Evolutionary conservation across 2,329 filamentous ascomycete genomes (phyloP).

Genomic region (Coniochaeta ligniaria): DNA sequence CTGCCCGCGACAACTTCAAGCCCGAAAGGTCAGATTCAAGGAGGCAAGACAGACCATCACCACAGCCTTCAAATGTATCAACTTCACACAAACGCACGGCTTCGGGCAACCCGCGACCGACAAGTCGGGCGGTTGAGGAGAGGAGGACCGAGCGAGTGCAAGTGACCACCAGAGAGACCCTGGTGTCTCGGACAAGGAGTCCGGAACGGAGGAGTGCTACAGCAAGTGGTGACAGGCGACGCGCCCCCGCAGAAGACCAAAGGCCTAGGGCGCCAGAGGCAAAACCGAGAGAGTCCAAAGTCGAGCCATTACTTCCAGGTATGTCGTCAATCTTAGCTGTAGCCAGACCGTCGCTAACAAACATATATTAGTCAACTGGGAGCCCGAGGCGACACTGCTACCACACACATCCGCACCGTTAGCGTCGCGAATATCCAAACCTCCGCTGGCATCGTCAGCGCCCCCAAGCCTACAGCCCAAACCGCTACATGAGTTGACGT

Average conservation of each 20-base stretch:
- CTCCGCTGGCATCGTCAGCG: slow-evolving; percentile 66
- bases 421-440: slow-evolving; percentile 48
- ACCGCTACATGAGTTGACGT: slow-evolving; percentile 61
- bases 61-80: slow-evolving; percentile 27
- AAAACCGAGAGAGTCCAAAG: slow-evolving; percentile 34
- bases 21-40: slow-evolving; percentile 23
- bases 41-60: slow-evolving; percentile 23
- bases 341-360: slow-evolving; percentile 13
- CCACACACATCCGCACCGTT: slow-evolving; percentile 63
- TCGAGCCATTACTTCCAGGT: slow-evolving; percentile 43
- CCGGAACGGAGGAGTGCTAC: slow-evolving; percentile 31
- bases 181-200: slow-evolving; percentile 52
- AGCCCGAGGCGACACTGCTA: slow-evolving; percentile 69
- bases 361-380: slow-evolving; percentile 52
- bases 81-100: slow-evolving; percentile 49
- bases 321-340: slow-evolving; percentile 18
- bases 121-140: slow-evolving; percentile 42
- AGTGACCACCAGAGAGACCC: slow-evolving; percentile 55
- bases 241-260: slow-evolving; percentile 25
- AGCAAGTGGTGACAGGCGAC: slow-evolving; percentile 25
- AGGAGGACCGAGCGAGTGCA: slow-evolving; percentile 47
- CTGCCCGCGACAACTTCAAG: slow-evolving; percentile 12
- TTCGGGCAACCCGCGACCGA: slow-evolving; percentile 48
- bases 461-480: slow-evolving; percentile 62
- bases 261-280: slow-evolving; percentile 37